These are phyloP conservation scores for Blastobotrys proliferans DNA, from an alignment of 1,139 yeast species.

Conservation along the genomic window DNA sequence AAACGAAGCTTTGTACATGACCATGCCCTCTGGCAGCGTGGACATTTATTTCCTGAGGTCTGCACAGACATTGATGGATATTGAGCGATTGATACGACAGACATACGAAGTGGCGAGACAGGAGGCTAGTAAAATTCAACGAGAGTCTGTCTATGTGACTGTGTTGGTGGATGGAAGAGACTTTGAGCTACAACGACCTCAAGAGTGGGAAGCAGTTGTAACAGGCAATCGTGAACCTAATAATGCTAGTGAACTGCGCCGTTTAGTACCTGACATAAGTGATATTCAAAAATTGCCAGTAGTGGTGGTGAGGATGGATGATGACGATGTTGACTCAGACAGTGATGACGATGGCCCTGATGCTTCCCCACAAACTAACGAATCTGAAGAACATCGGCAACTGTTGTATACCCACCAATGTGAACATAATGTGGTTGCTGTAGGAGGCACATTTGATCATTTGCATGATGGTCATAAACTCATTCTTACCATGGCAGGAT, in stretches of 20 bases:
- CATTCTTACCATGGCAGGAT: conserved; percentile 68
- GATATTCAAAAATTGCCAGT: conserved; percentile 29
- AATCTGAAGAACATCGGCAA: conserved; percentile 9
- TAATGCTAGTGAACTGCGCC: conserved; percentile 24
- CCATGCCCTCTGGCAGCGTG: conserved; percentile 31
- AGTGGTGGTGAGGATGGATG: conserved; percentile 25
- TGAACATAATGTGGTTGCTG: conserved; percentile 32
- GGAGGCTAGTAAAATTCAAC: conserved; percentile 21
- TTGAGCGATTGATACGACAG: conserved; percentile 30
- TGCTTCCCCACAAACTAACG: not conserved
- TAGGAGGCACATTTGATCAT: conserved; percentile 98
- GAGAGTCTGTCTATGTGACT: conserved; percentile 30
- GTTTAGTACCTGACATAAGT: conserved; percentile 23
- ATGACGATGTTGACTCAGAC: conserved; percentile 6
- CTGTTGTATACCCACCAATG: conserved; percentile 8
- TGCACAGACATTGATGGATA: conserved; percentile 28
- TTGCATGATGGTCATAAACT: conserved; percentile 94
- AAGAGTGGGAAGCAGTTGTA: conserved; percentile 35
- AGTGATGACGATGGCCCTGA: not conserved
- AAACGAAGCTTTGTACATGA: conserved; percentile 28
- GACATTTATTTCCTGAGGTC: conserved; percentile 34
- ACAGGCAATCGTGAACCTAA: conserved; percentile 29
- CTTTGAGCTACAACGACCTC: conserved; percentile 26
- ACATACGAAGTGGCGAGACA: conserved; percentile 30
- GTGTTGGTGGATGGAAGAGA: conserved; percentile 36